Conservation (phyloP, 31 red algal species). For the Odonthalia washingtoniensis region DNA sequence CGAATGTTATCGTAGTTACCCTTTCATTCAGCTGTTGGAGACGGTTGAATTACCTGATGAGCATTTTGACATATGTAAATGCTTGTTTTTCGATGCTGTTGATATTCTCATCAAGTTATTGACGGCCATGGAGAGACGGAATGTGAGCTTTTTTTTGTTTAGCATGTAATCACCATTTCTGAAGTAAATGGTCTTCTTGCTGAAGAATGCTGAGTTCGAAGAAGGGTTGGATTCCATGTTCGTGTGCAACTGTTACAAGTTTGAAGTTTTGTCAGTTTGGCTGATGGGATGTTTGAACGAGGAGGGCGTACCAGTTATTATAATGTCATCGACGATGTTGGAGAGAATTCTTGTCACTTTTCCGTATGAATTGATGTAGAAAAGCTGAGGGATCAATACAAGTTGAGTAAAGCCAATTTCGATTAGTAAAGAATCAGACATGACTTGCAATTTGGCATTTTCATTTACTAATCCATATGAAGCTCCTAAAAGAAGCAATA, state of each 20-base stretch:
- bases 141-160: neutral
- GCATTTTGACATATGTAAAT: neutral
- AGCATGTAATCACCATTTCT: constrained; percentile 1
- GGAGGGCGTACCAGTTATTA: neutral
- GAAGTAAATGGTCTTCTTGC: neutral
- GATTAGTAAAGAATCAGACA: neutral
- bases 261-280: neutral
- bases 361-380: neutral
- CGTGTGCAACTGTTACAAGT: constrained; percentile 11
- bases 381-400: constrained; percentile 6
- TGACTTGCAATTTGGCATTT: constrained; percentile 31
- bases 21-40: neutral
- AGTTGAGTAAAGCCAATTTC: no score
- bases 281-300: neutral
- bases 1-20: neutral
- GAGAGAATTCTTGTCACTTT: neutral
- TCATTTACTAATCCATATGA: constrained; percentile 42
- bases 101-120: neutral
- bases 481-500: constrained; percentile 22
- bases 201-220: constrained; percentile 2
- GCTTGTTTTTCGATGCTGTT: neutral
- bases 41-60: neutral
- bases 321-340: constrained; percentile 32
- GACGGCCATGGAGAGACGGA: neutral
- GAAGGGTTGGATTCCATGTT: neutral